Evolutionary conservation across 2,329 filamentous ascomycete genomes (phyloP), one percentile per base, ranked within the genome.

Genomic region (Sphaerostilbella broomeana): DNA sequence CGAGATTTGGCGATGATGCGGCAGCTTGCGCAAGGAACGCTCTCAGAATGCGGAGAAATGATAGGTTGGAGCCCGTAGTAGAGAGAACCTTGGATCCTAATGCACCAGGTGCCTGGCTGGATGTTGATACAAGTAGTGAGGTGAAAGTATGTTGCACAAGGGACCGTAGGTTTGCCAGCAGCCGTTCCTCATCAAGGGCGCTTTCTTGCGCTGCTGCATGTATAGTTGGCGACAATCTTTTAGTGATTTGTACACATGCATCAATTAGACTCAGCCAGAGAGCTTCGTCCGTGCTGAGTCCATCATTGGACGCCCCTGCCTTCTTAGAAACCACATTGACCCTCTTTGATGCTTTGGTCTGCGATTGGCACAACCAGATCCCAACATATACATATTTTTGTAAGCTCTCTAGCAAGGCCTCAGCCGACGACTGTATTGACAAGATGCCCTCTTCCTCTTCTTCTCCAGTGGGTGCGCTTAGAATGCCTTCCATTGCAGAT

Each of bases 341-440:
- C 43, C 64, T 62, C 43, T 66, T 71, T 5, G 68, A 61, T 0
- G 73, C 75, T 53, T 83, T 85, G 34, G 78, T 86, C 57, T 95
- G 87, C 2, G 83, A 79, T 61, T 94, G 86, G 52, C 92, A 97
- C 10, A 98, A 69, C 92, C 92, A 98, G 35, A 94, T 90, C 11
- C 94, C 92, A 1, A 98, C 86, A 47, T 88, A 82, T 2, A 83
- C 79, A 61, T 95, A 97, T 58, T 94, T 95, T 45, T 94, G 81
- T 13, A 98, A 66, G 1, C 83, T 80, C 42, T 79, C 75, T 4
- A 95, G 70, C 2, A 95, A 70, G 41, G 89, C 83, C 40, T 83
- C 76, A 1, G 83, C 77, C 0, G 84, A 76, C 46, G 82, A 77
- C 43, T 79, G 75, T 3, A 81, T 46, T 21, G 66, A 56, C 11